These are phyloP conservation scores for Ustilago hordei DNA, from an alignment of 1,284 basidiomycete species.

Conservation along the genomic window DNA sequence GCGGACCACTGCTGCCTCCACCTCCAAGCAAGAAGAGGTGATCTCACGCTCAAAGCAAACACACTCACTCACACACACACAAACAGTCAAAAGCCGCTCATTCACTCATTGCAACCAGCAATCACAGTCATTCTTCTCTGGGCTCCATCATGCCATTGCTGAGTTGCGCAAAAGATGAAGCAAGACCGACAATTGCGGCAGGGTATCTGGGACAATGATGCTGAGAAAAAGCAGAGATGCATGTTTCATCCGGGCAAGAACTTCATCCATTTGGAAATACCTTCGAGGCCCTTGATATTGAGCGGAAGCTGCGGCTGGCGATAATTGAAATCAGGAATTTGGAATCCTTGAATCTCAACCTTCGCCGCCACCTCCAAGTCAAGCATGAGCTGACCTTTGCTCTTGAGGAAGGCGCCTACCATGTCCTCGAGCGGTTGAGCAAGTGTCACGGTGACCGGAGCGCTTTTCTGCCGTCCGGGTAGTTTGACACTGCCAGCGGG, in stretches of 20 bases:
- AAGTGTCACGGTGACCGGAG: conserved; percentile 44
- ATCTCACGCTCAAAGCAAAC: not conserved
- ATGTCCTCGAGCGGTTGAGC: conserved; percentile 55
- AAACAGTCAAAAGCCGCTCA: not conserved
- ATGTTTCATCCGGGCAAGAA: conserved; percentile 22
- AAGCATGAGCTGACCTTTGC: conserved; percentile 54
- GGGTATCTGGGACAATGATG: not conserved
- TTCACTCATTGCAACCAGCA: not conserved
- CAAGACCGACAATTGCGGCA: conserved; percentile 2
- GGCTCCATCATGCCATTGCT: not conserved
- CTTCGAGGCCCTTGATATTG: conserved; percentile 52
- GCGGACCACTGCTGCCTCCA: conserved; percentile 46
- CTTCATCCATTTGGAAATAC: conserved; percentile 53
- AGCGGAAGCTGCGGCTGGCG: conserved; percentile 54
- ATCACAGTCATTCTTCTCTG: conserved; percentile 6
- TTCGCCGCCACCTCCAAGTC: conserved; percentile 54
- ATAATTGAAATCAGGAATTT: conserved; percentile 56
- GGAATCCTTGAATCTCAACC: conserved; percentile 54
- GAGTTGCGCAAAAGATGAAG: not conserved
- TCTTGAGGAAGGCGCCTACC: conserved; percentile 54
- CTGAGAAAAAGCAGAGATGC: not conserved
- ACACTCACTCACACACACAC: not conserved
- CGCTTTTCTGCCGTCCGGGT: conserved; percentile 34
- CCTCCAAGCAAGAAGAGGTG: conserved; percentile 55
- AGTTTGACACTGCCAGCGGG: conserved; percentile 43